Conservation (phyloP, 2,329 filamentous ascomycete genomes). For the Clonostachys rosea region DNA sequence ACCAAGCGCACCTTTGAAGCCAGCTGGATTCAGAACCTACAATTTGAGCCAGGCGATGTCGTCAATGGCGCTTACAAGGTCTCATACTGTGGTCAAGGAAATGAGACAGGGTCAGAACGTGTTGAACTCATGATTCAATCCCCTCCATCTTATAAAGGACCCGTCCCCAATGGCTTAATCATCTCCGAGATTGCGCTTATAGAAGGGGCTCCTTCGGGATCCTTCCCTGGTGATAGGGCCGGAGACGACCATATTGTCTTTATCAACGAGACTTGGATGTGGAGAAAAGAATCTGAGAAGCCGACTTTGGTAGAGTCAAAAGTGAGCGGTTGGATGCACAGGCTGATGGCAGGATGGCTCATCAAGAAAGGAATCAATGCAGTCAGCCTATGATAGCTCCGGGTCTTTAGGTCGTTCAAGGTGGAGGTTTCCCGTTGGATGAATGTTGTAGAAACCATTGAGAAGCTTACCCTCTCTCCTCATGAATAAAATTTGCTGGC, state of each 20-base stretch:
- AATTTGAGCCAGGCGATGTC: slow-evolving; percentile 16
- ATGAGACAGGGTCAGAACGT: slow-evolving; percentile 9
- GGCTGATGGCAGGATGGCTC: slow-evolving; percentile 17
- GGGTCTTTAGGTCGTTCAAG: no score
- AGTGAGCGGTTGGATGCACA: slow-evolving; percentile 21
- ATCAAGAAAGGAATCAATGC: slow-evolving; percentile 13
- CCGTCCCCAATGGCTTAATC: slow-evolving; percentile 13
- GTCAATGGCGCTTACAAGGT: slow-evolving; percentile 24
- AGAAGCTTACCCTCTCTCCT: no score
- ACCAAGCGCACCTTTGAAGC: slow-evolving; percentile 14
- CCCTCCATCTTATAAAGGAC: slow-evolving; percentile 13
- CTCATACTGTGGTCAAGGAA: slow-evolving; percentile 9
- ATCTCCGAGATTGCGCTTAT: slow-evolving; percentile 11
- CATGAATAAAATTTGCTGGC: no score
- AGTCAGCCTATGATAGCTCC: slow-evolving; percentile 1
- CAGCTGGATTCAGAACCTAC: slow-evolving; percentile 10
- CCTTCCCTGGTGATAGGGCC: no score
- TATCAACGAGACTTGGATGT: slow-evolving; percentile 33
- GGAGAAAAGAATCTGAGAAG: slow-evolving; percentile 18
- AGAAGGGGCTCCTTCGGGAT: neutral
- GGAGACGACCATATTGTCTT: slow-evolving; percentile 12
- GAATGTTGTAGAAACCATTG: no score
- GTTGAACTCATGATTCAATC: slow-evolving; percentile 19
- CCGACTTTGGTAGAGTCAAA: slow-evolving; percentile 19
- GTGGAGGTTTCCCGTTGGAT: no score